Conservation (phyloP, 106 monocot species). For the Acorus gramineus region DNA sequence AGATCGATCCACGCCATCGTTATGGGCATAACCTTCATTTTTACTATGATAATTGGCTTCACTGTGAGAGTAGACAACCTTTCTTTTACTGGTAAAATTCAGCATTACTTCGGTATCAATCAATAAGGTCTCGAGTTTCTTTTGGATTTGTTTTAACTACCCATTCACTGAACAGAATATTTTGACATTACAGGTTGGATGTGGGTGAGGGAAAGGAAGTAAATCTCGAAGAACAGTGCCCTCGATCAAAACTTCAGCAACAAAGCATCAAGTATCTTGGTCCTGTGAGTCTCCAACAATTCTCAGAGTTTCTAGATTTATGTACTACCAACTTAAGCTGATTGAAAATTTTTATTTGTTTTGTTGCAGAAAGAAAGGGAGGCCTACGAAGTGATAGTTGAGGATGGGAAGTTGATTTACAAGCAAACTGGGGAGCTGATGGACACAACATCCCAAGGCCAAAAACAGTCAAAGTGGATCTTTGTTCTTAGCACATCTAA, state of each 20-base stretch:
- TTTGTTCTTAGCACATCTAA: conserved; percentile 77
- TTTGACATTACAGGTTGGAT: conserved; percentile 52
- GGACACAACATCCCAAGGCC: conserved; percentile 39
- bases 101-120: background rate
- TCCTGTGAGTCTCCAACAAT: conserved; percentile 23
- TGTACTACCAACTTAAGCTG: no score
- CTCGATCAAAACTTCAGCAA: conserved; percentile 68
- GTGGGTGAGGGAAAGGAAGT: conserved; percentile 93
- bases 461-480: conserved; percentile 55
- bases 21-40: conserved; percentile 5
- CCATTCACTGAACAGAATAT: background rate
- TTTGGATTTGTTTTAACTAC: no score
- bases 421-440: conserved; percentile 32
- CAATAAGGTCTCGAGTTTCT: background rate
- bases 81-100: conserved; percentile 31
- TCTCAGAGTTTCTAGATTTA: no score
- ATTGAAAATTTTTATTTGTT: background rate
- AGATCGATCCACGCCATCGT: conserved; percentile 4
- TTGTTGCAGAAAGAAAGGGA: conserved; percentile 64
- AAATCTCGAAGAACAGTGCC: conserved; percentile 47
- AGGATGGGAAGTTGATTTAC: conserved; percentile 48
- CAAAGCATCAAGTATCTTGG: conserved; percentile 97
- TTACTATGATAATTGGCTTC: conserved; percentile 27
- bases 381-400: conserved; percentile 54
- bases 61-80: conserved; percentile 23